Evolutionary conservation across 2,329 filamentous ascomycete species (phyloP).

Genomic region (Phaeosphaeriaceae sp.): DNA sequence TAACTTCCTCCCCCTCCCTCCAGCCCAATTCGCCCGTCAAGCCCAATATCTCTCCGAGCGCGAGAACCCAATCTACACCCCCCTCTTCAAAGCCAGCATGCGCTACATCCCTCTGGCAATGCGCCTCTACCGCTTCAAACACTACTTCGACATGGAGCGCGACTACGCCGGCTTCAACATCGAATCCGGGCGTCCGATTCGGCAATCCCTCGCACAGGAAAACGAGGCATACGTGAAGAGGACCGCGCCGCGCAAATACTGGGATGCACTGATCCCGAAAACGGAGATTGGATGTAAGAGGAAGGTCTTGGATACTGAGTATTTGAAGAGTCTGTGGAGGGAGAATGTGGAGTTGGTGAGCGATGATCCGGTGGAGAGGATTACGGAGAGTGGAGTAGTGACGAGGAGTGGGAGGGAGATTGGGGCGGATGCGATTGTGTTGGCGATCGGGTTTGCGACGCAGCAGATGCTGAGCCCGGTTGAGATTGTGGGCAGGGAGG

Average conservation of each 20-base stretch:
- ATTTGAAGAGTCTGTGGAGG: constrained; percentile 53
- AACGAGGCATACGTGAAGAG: constrained; percentile 53
- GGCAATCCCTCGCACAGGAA: constrained; percentile 46
- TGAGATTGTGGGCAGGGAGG: constrained; percentile 54
- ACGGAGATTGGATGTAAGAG: constrained; percentile 58
- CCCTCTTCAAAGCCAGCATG: constrained; percentile 55
- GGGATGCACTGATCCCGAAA: constrained; percentile 52
- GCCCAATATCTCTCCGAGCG: constrained; percentile 58
- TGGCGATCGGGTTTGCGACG: constrained; percentile 60
- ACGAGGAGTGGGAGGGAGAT: constrained; percentile 49
- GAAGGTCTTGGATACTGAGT: constrained; percentile 57
- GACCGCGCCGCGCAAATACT: constrained; percentile 54
- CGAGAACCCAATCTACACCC: constrained; percentile 50
- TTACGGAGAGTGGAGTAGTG: constrained; percentile 48
- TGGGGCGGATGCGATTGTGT: constrained; percentile 55
- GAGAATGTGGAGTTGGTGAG: constrained; percentile 53
- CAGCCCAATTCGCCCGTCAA: constrained; percentile 57
- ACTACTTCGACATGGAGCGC: constrained; percentile 54
- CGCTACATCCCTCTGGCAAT: constrained; percentile 55
- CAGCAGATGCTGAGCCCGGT: constrained; percentile 56
- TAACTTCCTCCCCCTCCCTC: too few relatives aligned
- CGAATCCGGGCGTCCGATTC: constrained; percentile 45
- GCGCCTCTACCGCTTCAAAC: constrained; percentile 52
- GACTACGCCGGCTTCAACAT: constrained; percentile 54
- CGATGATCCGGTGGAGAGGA: constrained; percentile 50